Evolutionary conservation across 2,329 filamentous ascomycete species (phyloP), one percentile per base, ranked within the genome.

Genomic region (Talaromyces sp.): DNA sequence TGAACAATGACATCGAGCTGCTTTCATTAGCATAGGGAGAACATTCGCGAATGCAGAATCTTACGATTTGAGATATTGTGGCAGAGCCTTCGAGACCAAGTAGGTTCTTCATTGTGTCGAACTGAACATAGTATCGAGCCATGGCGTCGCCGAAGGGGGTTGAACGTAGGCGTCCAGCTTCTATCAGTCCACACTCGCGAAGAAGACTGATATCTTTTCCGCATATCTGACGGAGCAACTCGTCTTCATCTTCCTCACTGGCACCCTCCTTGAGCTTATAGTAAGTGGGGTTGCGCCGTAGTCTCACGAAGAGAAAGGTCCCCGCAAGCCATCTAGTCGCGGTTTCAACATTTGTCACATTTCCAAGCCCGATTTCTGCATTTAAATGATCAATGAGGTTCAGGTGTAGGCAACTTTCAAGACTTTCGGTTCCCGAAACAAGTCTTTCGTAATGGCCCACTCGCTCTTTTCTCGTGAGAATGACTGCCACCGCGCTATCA

Each of bases 351-450:
- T 87, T 81, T 4, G 75, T 81, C 49, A 95, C 85, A 0, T 88
- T 91, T 0, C 88, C 86, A 1, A 95, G 77, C 1, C 87, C 86
- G 43, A 93, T 87, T 65, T 95, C 90, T 2, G 90, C 90, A 65
- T 95, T 95, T 39, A 96, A 71, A 64, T 95, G 90, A 58, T 93
- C 89, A 44, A 92, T 86, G 0, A 96, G 74, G 60, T 93, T 91
- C 24, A 85, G 76, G 70, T 96, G 90, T 6, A 96, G 76, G 16
- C 82, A 85, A 70, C 90, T 95, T 67, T 96, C 91, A 1, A 95
- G 73, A 2, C 84, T 76, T 57, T 93, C 87, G 49, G 86, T 79
- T 0, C 89, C 89, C 0, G 87, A 86, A 1, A 90, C 83, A 76
- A 95, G 85, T 58, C 79, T 84, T 61, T 91, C 83, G 64, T 94